Conservation (phyloP, 2,329 filamentous ascomycete species). For the Pyrenochaeta sp. region DNA sequence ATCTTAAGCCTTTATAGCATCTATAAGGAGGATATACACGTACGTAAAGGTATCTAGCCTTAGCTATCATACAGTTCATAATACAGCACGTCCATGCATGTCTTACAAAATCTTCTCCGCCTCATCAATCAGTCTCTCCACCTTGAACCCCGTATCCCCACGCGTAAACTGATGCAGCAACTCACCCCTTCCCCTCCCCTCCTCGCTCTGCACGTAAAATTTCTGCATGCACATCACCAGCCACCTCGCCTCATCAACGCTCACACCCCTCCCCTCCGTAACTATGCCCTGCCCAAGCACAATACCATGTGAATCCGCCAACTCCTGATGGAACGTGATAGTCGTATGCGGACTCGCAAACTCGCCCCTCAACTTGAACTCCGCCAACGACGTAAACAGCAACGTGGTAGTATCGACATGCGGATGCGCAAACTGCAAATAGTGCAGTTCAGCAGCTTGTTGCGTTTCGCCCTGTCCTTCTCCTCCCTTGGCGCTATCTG, state of each 20-base stretch:
- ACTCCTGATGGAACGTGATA: slow-evolving; percentile 87
- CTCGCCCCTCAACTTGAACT: slow-evolving; percentile 90
- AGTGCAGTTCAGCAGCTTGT: slow-evolving; percentile 89
- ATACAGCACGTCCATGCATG: neutral
- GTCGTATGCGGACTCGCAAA: slow-evolving; percentile 93
- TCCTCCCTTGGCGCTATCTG: slow-evolving; percentile 31
- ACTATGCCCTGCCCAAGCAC: slow-evolving; percentile 88
- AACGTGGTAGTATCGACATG: slow-evolving; percentile 66
- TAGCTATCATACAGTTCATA: neutral
- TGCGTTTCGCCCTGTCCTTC: slow-evolving; percentile 40
- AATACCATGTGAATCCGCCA: slow-evolving; percentile 75
- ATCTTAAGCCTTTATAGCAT: neutral
- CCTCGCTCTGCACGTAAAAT: slow-evolving; percentile 77
- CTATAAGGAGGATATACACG: neutral
- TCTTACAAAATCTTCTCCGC: slow-evolving; percentile 73
- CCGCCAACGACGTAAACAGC: slow-evolving; percentile 91
- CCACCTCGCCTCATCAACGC: slow-evolving; percentile 84
- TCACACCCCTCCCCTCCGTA: slow-evolving; percentile 77
- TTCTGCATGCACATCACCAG: slow-evolving; percentile 91
- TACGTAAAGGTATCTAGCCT: neutral
- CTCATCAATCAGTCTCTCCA: slow-evolving; percentile 88
- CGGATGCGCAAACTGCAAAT: slow-evolving; percentile 95
- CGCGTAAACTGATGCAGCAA: slow-evolving; percentile 82
- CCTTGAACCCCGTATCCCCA: slow-evolving; percentile 80
- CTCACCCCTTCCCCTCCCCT: slow-evolving; percentile 59